phyloP scores from a whole-genome alignment of 805 yeast genomes.

The Candida rishiriensis region DNA sequence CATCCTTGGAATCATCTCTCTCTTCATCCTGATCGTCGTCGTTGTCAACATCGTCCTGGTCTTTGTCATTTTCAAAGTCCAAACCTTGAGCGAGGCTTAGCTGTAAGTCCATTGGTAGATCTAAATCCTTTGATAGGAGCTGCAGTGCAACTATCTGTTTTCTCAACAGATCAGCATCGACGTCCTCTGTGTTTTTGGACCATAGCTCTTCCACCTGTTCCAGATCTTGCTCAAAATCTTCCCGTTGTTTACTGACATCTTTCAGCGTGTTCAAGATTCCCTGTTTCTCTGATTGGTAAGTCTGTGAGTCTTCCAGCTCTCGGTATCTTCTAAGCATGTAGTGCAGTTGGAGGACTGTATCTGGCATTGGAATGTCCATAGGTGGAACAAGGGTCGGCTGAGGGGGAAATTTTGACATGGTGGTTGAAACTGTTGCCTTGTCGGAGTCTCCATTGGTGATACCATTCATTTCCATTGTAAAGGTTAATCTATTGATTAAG shows the following conservation, averaged over 20 bases:
- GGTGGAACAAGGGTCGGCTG: slow-evolving; percentile 7
- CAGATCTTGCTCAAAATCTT: slow-evolving; percentile 27
- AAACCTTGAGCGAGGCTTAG: slow-evolving; percentile 27
- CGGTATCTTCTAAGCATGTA: slow-evolving; percentile 26
- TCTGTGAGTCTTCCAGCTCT: slow-evolving; percentile 20
- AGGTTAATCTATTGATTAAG: too few relatives aligned
- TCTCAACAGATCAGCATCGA: slow-evolving; percentile 44
- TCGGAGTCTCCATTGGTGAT: not conserved
- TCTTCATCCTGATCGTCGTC: slow-evolving; percentile 1
- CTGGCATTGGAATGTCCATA: slow-evolving; percentile 22
- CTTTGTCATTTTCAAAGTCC: not conserved
- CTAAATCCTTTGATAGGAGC: slow-evolving; percentile 58
- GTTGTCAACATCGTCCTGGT: not conserved
- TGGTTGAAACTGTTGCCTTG: not conserved
- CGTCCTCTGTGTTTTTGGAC: slow-evolving; percentile 24
- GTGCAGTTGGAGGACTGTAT: slow-evolving; percentile 21
- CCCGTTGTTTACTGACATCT: slow-evolving; percentile 38
- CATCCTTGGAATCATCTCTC: not conserved
- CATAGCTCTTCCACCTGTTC: slow-evolving; percentile 27
- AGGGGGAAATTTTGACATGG: not conserved
- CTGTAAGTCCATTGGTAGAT: slow-evolving; percentile 53
- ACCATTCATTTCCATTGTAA: not conserved
- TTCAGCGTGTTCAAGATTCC: slow-evolving; percentile 40
- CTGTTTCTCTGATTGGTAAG: slow-evolving; percentile 32
- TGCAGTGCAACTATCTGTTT: slow-evolving; percentile 64